Evolutionary conservation across 768 basidiomycete genomes (phyloP).

Genomic region (Trametes maxima): DNA sequence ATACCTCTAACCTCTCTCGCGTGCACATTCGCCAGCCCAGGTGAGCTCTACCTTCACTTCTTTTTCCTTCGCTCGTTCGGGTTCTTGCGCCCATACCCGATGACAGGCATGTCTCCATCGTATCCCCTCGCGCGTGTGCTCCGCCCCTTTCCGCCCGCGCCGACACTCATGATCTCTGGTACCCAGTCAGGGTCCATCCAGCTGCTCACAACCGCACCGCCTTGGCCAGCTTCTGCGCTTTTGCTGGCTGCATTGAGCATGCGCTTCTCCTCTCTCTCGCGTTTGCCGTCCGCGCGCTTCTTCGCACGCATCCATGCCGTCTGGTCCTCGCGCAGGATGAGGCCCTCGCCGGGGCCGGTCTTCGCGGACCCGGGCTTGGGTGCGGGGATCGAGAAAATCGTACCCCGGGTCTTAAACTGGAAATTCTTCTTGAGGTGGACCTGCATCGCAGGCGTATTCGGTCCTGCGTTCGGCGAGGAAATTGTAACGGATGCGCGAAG

Average conservation of each 20-base stretch:
- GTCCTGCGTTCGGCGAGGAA: conserved; percentile 59
- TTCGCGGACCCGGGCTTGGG: conserved; percentile 90
- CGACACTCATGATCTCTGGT: conserved; percentile 72
- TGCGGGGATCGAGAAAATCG: conserved; percentile 88
- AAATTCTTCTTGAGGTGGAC: conserved; percentile 96
- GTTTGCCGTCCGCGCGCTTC: conserved; percentile 71
- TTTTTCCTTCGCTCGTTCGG: conserved; percentile 79
- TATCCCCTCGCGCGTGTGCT: conserved; percentile 49
- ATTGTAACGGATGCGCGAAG: conserved; percentile 91
- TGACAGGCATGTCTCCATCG: conserved; percentile 74
- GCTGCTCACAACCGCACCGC: conserved; percentile 60
- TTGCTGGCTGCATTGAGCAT: conserved; percentile 60
- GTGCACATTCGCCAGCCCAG: not conserved
- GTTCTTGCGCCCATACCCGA: conserved; percentile 88
- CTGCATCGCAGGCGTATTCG: conserved; percentile 70
- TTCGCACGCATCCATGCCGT: conserved; percentile 82
- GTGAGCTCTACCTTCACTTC: conserved; percentile 37
- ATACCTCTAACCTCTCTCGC: conserved; percentile 16
- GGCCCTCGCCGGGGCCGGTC: conserved; percentile 74
- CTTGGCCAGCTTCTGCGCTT: conserved; percentile 49
- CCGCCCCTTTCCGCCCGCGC: conserved; percentile 72
- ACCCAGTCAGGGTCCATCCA: conserved; percentile 98
- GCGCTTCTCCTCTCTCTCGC: conserved; percentile 75
- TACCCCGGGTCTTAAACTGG: conserved; percentile 90
- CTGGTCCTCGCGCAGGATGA: conserved; percentile 94